Evolutionary conservation across 108 stramenopile genomes (phyloP), one percentile per base, ranked within the genome.

Genomic region (Fragilaria crotonensis): DNA sequence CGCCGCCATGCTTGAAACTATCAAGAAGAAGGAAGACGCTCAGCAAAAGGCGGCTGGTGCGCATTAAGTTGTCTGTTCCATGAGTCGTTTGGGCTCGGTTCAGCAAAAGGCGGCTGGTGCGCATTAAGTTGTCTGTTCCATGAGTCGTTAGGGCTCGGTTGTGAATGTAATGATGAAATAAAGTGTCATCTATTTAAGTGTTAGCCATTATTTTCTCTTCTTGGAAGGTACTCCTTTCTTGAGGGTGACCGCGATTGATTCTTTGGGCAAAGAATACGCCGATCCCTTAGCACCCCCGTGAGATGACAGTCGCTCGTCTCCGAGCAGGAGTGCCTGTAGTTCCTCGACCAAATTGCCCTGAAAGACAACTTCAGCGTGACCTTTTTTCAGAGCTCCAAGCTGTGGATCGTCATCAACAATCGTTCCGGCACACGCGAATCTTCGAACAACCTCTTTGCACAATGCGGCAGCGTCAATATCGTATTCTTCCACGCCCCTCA

Each of bases 401-500:
- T 73, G 64, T 17, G 75, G 71, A 33, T 69, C 76, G 3, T 55
- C 52, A 28, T 90, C 89, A 1, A 83, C 49, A n/a, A n/a, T n/a
- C 30, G 74, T 65, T 0, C 59, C 68, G 0, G 81, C 72, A 48
- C 84, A 84, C 2, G 87, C 90, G 60, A 93, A 83, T 54, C 90
- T 57, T 25, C 77, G 73, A 0, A 71, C 63, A 19, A 89, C 73
- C 49, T 87, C 81, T 33, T 77, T 67, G 0, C 73, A 68, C 23
- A 93, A 73, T 2, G 45, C 28, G 5, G 56, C 52, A 0, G 70
- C 72, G 57, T 93, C 70, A 14, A 93, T 64, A 5, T 73, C 74
- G 44, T 87, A 93, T 19, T 76, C 80, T 70, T 93, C 90, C 67
- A 89, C 58, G 14, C 86, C 86, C 2, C 87, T 68, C 7, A 93